Conservation (phyloP, 352 stramenopile species). For the Hyphochytrium catenoides region DNA sequence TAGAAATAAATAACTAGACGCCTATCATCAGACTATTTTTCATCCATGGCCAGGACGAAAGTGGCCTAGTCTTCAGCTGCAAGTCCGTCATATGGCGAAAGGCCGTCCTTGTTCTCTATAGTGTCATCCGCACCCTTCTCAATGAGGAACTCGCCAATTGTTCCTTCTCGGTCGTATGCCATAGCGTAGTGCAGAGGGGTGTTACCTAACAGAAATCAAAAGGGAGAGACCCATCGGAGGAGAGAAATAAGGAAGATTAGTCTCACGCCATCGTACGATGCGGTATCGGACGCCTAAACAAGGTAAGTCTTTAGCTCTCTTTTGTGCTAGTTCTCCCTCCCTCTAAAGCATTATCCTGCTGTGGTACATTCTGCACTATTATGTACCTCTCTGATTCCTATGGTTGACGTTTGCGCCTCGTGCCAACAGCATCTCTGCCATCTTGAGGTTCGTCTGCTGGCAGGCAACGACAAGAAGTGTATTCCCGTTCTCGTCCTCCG, state of each 20-base stretch:
- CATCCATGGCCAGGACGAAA: too few species aligned
- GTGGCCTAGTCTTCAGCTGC: constrained; percentile 6
- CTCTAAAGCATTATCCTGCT: too few species aligned
- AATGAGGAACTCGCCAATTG: constrained; percentile 74
- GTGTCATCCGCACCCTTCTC: constrained; percentile 72
- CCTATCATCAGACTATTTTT: too few species aligned
- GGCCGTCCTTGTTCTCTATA: constrained; percentile 72
- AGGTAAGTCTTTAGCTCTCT: too few species aligned
- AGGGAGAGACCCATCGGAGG: too few species aligned
- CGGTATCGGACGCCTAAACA: too few species aligned
- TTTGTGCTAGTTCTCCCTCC: too few species aligned
- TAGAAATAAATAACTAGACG: too few species aligned
- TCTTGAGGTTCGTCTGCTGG: constrained; percentile 67
- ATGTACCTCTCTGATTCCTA: constrained; percentile 56
- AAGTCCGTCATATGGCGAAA: constrained; percentile 77
- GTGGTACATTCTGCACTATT: too few species aligned
- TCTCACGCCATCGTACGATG: too few species aligned
- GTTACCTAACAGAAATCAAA: too few species aligned
- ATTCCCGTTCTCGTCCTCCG: constrained; percentile 74
- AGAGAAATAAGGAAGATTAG: too few species aligned
- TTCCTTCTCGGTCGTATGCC: constrained; percentile 64
- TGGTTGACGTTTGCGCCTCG: constrained; percentile 71
- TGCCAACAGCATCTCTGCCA: constrained; percentile 58
- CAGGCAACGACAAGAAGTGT: constrained; percentile 63
- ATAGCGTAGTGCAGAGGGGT: constrained; percentile 80